These are phyloP conservation scores for Metschnikowia reukaufii DNA, from an alignment of 805 yeast species.

Conservation along the genomic window DNA sequence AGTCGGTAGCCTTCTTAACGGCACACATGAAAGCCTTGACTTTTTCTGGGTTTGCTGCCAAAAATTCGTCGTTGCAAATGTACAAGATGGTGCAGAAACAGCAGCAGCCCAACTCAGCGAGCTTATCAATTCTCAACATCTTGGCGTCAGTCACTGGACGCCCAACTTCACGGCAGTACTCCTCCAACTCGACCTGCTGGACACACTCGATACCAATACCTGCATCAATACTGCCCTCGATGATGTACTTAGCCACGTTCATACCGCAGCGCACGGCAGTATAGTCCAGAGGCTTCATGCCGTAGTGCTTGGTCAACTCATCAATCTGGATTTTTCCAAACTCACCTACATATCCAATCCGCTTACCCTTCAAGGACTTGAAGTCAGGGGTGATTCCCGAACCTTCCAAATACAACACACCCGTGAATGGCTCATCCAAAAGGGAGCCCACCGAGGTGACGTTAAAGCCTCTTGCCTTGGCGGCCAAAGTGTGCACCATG, in stretches of 20 bases:
- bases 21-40: constrained; percentile 45
- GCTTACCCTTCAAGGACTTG: constrained; percentile 51
- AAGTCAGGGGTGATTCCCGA: constrained; percentile 53
- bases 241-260: constrained; percentile 57
- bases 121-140: constrained; percentile 55
- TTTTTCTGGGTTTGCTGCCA: constrained; percentile 47
- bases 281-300: constrained; percentile 56
- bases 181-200: constrained; percentile 58
- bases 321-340: constrained; percentile 60
- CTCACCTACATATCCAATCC: constrained; percentile 58
- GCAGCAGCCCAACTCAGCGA: constrained; percentile 59
- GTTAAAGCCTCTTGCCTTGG: constrained; percentile 57
- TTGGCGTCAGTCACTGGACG: constrained; percentile 46
- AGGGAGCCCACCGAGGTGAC: constrained; percentile 57
- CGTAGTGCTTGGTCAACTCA: constrained; percentile 54
- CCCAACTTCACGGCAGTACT: constrained; percentile 30
- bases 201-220: no score
- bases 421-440: constrained; percentile 58
- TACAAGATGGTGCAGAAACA: constrained; percentile 58
- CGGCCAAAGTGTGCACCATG: constrained; percentile 60
- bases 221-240: constrained; percentile 56
- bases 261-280: constrained; percentile 60
- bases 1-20: constrained; percentile 54
- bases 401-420: constrained; percentile 51
- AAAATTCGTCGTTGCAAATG: constrained; percentile 52